These are phyloP conservation scores for Arabis hirsuta DNA, from an alignment of 345 rosid genomes.

Conservation along the genomic window DNA sequence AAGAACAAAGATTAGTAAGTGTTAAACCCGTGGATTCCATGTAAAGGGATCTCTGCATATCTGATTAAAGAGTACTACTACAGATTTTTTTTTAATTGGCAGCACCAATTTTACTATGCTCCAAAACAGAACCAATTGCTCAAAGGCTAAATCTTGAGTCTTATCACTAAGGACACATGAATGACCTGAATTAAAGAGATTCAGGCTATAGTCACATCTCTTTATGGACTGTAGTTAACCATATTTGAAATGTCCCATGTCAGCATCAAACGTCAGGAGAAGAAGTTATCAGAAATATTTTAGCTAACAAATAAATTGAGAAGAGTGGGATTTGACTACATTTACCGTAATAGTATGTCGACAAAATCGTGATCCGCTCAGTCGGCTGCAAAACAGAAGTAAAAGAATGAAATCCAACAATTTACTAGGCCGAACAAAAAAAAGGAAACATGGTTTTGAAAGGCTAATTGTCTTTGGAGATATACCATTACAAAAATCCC, in stretches of 20 bases:
- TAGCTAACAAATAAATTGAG: conserved; percentile 32
- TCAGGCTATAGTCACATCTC: conserved; percentile 44
- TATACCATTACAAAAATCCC: conserved; percentile 95
- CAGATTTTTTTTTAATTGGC: background rate
- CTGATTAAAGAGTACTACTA: conserved; percentile 18
- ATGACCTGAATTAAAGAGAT: conserved; percentile 33
- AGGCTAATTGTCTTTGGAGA: conserved; percentile 16
- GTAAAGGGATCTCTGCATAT: background rate
- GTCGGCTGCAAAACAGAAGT: conserved; percentile 43
- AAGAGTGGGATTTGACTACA: conserved; percentile 5
- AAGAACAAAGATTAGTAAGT: conserved; percentile 29
- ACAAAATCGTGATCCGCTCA: conserved; percentile 84
- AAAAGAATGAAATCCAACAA: conserved; percentile 6
- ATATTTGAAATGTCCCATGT: conserved; percentile 38
- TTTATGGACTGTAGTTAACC: conserved; percentile 41
- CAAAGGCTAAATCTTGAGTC: conserved; percentile 24
- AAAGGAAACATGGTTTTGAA: background rate
- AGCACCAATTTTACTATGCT: background rate
- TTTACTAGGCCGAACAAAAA: conserved; percentile 1
- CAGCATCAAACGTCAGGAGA: conserved; percentile 41
- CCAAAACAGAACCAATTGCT: conserved; percentile 25
- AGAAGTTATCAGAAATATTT: conserved; percentile 27
- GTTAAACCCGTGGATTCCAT: background rate
- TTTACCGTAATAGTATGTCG: conserved; percentile 70
- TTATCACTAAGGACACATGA: conserved; percentile 40